Evolutionary conservation across 1,284 basidiomycete genomes (phyloP), one percentile per base, ranked within the genome.

Genomic region (Puccinia sorghi): DNA sequence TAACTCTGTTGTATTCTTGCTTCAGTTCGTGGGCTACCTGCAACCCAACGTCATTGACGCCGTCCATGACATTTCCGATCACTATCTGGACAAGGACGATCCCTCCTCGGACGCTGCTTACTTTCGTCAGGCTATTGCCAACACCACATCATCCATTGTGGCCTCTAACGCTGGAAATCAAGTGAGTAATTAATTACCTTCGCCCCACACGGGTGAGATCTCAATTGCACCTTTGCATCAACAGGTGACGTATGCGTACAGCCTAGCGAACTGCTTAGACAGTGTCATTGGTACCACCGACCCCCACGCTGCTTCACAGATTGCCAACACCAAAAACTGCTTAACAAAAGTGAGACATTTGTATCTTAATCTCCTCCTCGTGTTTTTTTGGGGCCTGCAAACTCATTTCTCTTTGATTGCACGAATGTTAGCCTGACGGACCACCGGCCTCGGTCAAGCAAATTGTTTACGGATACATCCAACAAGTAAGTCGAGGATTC

Each of bases 381-480:
- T 32, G 9, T 43, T 20, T 17, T 48, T 56, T 12, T 32, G 32
- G 32, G 32, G 32, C 32, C 4, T 32, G 32, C 32, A 32, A 32
- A 32, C 32, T 32, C 32, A 32, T 32, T 1, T 2, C 32, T 4
- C n/a, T n/a, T n/a, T 43, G 37, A 56, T n/a, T 73, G 3, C 9
- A 2, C 12, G 2, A 2, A 12, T 52, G 9, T n/a, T 43, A 78
- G 76, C 76, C 76, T 20, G 56, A 78, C 37, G 76, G 76, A 37
- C 67, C 76, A 46, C 48, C 67, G n/a, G 67, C 67, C 20, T 71
- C 67, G 39, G 56, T 78, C 5, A 61, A 64, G n/a, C 22, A 78
- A 64, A 78, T 78, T 22, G 76, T 78, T 22, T 78, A 70, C 37
- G 76, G 76, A 46, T 78, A 78, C 57, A 78, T 78, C 22, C 76